These are phyloP conservation scores for Malus asiatica DNA, from an alignment of 306 rosid species.

Conservation along the genomic window DNA sequence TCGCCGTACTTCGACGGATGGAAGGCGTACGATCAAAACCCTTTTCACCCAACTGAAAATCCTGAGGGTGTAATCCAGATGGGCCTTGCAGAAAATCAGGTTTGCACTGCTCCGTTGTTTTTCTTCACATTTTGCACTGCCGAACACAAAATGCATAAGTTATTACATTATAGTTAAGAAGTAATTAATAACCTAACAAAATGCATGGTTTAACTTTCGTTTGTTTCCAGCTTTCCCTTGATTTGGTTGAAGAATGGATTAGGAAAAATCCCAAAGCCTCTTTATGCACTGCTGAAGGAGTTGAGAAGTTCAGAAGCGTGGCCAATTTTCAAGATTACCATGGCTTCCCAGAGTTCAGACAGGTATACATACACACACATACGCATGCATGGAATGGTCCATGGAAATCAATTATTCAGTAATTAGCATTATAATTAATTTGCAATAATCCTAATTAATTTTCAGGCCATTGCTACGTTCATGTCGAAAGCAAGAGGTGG, in stretches of 20 bases:
- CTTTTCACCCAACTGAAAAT: slow-evolving; percentile 58
- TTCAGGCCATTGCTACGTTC: slow-evolving; percentile 71
- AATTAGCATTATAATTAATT: background rate
- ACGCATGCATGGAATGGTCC: background rate
- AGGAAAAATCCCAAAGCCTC: slow-evolving; percentile 65
- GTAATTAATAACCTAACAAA: background rate
- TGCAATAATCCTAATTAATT: background rate
- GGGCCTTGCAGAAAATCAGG: slow-evolving; percentile 98
- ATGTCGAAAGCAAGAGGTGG: slow-evolving; percentile 85
- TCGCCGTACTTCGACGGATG: slow-evolving; percentile 82
- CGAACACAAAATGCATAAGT: no score
- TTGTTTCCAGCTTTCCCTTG: slow-evolving; percentile 47
- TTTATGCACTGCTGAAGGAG: slow-evolving; percentile 69
- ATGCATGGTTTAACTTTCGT: background rate
- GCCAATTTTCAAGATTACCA: slow-evolving; percentile 85
- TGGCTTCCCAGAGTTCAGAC: slow-evolving; percentile 64
- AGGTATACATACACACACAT: slow-evolving; percentile 21
- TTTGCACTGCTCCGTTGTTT: background rate
- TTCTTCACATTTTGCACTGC: background rate
- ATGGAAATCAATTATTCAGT: background rate
- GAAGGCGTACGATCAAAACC: slow-evolving; percentile 75
- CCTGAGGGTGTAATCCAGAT: slow-evolving; percentile 77
- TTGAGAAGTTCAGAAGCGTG: slow-evolving; percentile 47
- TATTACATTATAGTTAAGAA: background rate
- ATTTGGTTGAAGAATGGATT: slow-evolving; percentile 63